Percentiles rank a stretch among this genome's conserved stretches.
phyloP scores from a whole-genome alignment of 495 filamentous ascomycete species.

The Neurospora sp. region DNA sequence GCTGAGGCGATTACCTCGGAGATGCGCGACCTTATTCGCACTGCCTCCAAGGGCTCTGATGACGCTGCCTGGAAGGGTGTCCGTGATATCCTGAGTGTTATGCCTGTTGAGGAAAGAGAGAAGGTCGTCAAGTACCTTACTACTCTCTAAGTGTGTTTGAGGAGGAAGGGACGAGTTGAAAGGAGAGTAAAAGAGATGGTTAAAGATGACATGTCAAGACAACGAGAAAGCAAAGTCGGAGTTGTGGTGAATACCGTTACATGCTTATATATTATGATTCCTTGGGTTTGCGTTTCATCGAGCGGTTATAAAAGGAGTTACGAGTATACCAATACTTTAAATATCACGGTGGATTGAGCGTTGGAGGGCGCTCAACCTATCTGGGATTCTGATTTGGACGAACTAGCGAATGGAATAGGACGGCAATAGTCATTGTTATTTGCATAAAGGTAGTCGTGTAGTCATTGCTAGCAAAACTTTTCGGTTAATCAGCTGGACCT shows the following conservation, averaged over 20 bases:
- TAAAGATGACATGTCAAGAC: background rate
- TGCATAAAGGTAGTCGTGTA: background rate
- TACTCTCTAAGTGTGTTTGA: background rate
- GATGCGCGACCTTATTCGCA: slow-evolving; percentile 64
- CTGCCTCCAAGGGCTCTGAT: slow-evolving; percentile 28
- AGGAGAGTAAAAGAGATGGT: background rate
- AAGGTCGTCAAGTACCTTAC: slow-evolving; percentile 64
- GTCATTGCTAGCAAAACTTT: background rate
- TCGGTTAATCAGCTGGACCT: background rate
- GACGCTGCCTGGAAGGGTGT: slow-evolving; percentile 80
- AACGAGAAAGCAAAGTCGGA: background rate
- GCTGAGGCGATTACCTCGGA: slow-evolving; percentile 67
- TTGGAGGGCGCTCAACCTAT: background rate
- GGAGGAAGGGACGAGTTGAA: background rate
- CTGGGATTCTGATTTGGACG: background rate
- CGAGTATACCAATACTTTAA: background rate
- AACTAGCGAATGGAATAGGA: background rate
- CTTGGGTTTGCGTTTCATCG: background rate
- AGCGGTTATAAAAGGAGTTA: background rate
- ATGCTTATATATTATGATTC: background rate
- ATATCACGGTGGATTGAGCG: background rate
- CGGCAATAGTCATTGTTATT: background rate
- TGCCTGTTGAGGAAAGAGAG: slow-evolving; percentile 83
- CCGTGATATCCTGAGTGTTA: slow-evolving; percentile 69
- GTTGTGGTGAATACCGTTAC: background rate